Percentiles rank a stretch among this genome's conserved stretches.
Evolutionary conservation across 2,329 filamentous ascomycete species (phyloP).

Genomic region (Penicillium sp.): DNA sequence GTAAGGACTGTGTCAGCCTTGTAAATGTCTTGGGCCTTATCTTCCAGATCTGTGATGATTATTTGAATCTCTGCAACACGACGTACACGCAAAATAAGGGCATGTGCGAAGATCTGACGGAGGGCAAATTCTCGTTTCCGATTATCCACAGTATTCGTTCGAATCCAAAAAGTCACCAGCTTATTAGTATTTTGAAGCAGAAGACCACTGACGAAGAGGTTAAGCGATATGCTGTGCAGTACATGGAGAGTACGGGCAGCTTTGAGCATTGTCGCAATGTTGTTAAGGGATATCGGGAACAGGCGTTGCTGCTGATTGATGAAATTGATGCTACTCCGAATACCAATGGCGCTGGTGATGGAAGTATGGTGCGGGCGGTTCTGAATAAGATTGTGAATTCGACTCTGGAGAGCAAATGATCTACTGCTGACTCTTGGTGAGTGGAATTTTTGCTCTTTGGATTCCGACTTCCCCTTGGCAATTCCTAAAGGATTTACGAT

Average conservation of each 20-base stretch:
- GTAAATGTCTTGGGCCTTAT: slow-evolving; percentile 59
- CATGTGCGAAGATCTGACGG: slow-evolving; percentile 90
- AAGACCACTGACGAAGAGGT: slow-evolving; percentile 83
- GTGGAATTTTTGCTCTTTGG: background rate
- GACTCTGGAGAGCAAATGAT: slow-evolving; percentile 25
- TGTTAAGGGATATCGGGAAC: slow-evolving; percentile 61
- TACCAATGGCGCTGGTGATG: slow-evolving; percentile 53
- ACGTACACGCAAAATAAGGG: slow-evolving; percentile 88
- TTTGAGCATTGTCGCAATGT: slow-evolving; percentile 81
- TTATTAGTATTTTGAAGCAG: slow-evolving; percentile 91
- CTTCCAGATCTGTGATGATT: slow-evolving; percentile 64
- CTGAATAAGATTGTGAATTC: slow-evolving; percentile 63
- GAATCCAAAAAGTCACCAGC: slow-evolving; percentile 60
- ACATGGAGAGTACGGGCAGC: slow-evolving; percentile 87
- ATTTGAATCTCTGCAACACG: slow-evolving; percentile 74
- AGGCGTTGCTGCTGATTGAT: slow-evolving; percentile 63
- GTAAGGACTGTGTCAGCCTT: slow-evolving; percentile 57
- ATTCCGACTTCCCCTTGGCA: background rate
- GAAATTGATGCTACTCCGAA: slow-evolving; percentile 57
- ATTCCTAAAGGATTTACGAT: background rate
- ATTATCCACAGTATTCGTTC: slow-evolving; percentile 86
- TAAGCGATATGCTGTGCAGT: slow-evolving; percentile 84
- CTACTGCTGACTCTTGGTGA: background rate
- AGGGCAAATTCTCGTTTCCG: slow-evolving; percentile 96
- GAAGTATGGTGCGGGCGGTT: slow-evolving; percentile 62